Conservation (phyloP, 2,329 filamentous ascomycete species). For the Ambrosiella xylebori region DNA sequence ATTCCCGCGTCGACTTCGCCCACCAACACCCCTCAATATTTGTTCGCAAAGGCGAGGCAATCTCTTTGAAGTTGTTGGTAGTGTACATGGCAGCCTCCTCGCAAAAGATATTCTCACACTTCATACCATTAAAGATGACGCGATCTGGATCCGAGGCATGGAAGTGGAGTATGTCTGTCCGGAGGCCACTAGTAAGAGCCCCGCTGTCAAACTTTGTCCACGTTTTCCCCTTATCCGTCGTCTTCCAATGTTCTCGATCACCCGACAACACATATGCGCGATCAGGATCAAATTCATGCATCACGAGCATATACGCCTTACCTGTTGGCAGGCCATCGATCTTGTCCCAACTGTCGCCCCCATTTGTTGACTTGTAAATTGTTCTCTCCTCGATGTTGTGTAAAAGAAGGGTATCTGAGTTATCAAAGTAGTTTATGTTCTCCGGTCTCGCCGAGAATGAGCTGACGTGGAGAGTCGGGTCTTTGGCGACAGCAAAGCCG, state of each 20-base stretch:
- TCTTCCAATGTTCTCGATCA: conserved; percentile 60
- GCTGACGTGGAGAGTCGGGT: conserved; percentile 46
- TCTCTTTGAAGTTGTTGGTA: conserved; percentile 61
- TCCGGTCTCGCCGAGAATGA: conserved; percentile 49
- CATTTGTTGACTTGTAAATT: conserved; percentile 64
- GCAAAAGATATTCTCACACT: conserved; percentile 48
- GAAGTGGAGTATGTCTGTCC: conserved; percentile 44
- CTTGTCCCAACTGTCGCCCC: conserved; percentile 58
- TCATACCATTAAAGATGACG: conserved; percentile 67
- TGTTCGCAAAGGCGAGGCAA: conserved; percentile 45
- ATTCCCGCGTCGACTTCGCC: conserved; percentile 61
- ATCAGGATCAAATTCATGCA: conserved; percentile 62
- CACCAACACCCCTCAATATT: conserved; percentile 67
- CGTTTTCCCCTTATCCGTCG: conserved; percentile 61
- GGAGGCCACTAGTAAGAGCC: conserved; percentile 36
- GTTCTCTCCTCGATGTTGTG: conserved; percentile 46
- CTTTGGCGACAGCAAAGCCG: conserved; percentile 27
- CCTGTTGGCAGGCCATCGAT: conserved; percentile 48
- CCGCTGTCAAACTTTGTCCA: conserved; percentile 61
- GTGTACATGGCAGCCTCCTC: conserved; percentile 56
- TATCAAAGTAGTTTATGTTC: conserved; percentile 77
- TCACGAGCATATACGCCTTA: conserved; percentile 43
- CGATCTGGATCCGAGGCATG: conserved; percentile 70
- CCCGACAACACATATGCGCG: conserved; percentile 67
- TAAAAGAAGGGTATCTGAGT: conserved; percentile 66